phyloP scores from a whole-genome alignment of 2,329 filamentous ascomycete genomes.

The Didymella lethalis region DNA sequence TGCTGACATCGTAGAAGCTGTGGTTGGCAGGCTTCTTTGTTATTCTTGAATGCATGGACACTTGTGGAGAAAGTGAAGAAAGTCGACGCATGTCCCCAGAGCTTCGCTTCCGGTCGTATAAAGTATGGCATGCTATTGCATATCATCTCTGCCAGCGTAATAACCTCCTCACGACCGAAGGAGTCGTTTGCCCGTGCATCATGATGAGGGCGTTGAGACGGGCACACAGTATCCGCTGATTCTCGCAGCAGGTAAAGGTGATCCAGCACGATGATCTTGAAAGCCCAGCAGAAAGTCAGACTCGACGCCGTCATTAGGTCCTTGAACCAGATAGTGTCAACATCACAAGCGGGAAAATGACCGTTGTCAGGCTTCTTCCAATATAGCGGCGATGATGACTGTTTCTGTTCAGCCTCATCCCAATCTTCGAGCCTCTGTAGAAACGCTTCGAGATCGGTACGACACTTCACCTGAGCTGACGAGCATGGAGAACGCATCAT shows the following conservation, averaged over 20 bases:
- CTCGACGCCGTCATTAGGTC: not conserved
- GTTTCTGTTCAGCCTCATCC: not conserved
- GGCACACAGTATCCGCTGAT: not conserved
- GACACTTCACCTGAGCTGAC: too few relatives aligned
- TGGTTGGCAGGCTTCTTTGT: too few relatives aligned
- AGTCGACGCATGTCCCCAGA: not conserved
- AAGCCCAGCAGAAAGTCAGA: conserved; percentile 1
- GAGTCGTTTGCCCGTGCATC: not conserved
- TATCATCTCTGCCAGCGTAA: not conserved
- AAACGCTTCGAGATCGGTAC: not conserved
- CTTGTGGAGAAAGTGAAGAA: not conserved
- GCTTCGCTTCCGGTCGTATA: not conserved
- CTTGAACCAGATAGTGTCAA: not conserved
- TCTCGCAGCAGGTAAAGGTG: not conserved
- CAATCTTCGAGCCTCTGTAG: not conserved
- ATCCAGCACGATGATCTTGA: not conserved
- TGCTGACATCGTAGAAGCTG: not conserved
- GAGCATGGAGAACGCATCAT: not conserved
- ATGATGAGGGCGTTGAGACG: not conserved
- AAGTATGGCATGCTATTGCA: conserved; percentile 1
- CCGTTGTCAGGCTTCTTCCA: not conserved
- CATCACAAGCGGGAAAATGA: not conserved
- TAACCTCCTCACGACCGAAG: not conserved
- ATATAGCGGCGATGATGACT: not conserved
- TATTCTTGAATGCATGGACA: not conserved